Evolutionary conservation across 2,329 filamentous ascomycete genomes (phyloP).

Genomic region (Aquanectria penicillioides): DNA sequence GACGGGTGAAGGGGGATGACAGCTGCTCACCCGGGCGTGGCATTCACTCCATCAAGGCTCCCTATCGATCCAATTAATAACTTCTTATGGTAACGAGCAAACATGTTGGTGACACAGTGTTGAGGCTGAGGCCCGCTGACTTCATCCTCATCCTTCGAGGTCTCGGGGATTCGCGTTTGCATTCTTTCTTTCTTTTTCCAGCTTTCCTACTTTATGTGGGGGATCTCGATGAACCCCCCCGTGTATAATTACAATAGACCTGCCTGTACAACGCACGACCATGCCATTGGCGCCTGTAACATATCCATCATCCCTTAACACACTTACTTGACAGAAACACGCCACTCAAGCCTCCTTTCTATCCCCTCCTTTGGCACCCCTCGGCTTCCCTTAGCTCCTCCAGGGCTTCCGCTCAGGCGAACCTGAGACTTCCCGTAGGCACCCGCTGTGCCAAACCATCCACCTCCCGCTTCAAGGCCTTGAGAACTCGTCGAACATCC

Average conservation of each 20-base stretch:
- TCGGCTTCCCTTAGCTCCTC: neutral
- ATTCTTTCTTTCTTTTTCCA: neutral
- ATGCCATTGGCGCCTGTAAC: conserved; percentile 43
- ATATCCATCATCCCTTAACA: conserved; percentile 40
- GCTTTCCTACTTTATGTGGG: conserved; percentile 28
- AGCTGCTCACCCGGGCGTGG: too few species aligned
- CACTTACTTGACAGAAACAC: conserved; percentile 32
- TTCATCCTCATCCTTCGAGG: neutral
- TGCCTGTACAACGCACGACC: conserved; percentile 42
- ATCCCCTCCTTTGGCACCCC: too few species aligned
- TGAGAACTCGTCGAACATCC: conserved; percentile 55
- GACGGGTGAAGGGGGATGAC: too few species aligned
- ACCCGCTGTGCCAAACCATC: conserved; percentile 55
- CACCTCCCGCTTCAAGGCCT: conserved; percentile 55
- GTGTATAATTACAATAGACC: conserved; percentile 41
- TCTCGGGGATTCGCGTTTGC: conserved; percentile 7
- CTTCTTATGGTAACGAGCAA: too few species aligned
- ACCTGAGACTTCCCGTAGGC: conserved; percentile 56
- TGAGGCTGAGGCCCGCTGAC: too few species aligned
- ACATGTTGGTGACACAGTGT: too few species aligned
- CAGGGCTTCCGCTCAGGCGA: conserved; percentile 48
- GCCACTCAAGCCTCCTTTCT: conserved; percentile 19
- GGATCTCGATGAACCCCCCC: conserved; percentile 27
- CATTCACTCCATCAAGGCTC: too few species aligned
- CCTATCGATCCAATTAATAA: too few species aligned